Evolutionary conservation across 2,329 filamentous ascomycete species (phyloP), one percentile per base, ranked within the genome.

Genomic region (Pseudocercospora pini-densiflorae): DNA sequence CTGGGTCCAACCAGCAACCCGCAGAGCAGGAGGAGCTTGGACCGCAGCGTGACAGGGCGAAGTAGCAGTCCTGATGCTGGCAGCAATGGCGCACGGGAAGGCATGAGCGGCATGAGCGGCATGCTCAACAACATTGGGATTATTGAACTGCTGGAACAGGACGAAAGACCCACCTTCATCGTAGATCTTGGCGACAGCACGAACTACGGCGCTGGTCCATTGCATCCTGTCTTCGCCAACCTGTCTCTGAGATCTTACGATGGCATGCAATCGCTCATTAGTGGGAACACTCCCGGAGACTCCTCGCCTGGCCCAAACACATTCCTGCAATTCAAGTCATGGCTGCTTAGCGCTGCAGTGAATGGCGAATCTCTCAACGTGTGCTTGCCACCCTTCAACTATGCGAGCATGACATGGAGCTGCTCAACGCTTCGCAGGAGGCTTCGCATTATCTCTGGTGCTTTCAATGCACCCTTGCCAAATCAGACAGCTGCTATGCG

Each of bases 151-250:
- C 78, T 95, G 47, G 91, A 94, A 74, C 87, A 91, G 70, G 92
- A 95, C 75, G 87, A 90, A 59, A 83, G 92, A 55, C 92, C 91
- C 2, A 92, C 90, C 0, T 92, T 94, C 72, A 85, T 94, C 49
- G 82, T 94, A 36, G 91, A 94, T 73, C 79, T 92, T 59, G 81
- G 82, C 7, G 87, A 90, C 72, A 77, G 82, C 1, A 77, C 80
- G n/a, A 89, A 89, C 71, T 83, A 82, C 55, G 80, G 79, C 23
- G 80, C 84, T 1, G 84, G 84, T 0, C 82, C 82, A 1, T 77
- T 94, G 43, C 83, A 86, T 31, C 83, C 92, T 7, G 71, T 92
- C 0, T 94, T 91, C 75, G 85, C 86, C 31, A 95, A 94, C 75
- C 82, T 85, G 9, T 86, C 90, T 2, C 80, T 94, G 61, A 87